Conservation (phyloP, 148 eudicot species). For the Rhododendron ferrugineum region DNA sequence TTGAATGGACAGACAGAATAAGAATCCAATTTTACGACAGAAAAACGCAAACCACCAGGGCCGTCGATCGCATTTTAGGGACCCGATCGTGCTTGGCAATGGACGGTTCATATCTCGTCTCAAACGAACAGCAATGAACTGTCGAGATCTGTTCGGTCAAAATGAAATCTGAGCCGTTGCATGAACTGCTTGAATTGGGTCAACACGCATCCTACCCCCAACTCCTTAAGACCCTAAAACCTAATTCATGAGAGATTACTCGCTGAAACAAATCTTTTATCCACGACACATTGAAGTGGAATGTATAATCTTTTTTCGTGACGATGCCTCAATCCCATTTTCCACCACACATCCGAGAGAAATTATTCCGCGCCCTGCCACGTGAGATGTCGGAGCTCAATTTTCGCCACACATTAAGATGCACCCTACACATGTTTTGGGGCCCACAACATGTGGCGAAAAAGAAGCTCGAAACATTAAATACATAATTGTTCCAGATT, state of each 20-base stretch:
- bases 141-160: too few relatives aligned
- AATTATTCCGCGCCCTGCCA: too few relatives aligned
- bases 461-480: too few relatives aligned
- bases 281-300: background rate
- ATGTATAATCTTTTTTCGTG: too few relatives aligned
- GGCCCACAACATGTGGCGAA: background rate
- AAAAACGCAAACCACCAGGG: background rate
- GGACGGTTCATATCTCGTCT: too few relatives aligned
- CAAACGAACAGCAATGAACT: too few relatives aligned
- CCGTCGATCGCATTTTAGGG: background rate
- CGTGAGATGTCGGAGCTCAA: background rate
- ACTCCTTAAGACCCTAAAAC: too few relatives aligned
- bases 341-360: background rate
- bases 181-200: accelerated
- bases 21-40: background rate
- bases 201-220: too few relatives aligned
- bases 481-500: background rate
- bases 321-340: too few relatives aligned
- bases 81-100: too few relatives aligned
- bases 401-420: background rate
- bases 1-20: background rate
- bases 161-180: too few relatives aligned
- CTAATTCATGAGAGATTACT: too few relatives aligned
- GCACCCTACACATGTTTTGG: background rate
- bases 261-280: background rate